Evolutionary conservation across 2,329 filamentous ascomycete species (phyloP), one percentile per base, ranked within the genome.

Genomic region (Pseudogymnoascus sp.): DNA sequence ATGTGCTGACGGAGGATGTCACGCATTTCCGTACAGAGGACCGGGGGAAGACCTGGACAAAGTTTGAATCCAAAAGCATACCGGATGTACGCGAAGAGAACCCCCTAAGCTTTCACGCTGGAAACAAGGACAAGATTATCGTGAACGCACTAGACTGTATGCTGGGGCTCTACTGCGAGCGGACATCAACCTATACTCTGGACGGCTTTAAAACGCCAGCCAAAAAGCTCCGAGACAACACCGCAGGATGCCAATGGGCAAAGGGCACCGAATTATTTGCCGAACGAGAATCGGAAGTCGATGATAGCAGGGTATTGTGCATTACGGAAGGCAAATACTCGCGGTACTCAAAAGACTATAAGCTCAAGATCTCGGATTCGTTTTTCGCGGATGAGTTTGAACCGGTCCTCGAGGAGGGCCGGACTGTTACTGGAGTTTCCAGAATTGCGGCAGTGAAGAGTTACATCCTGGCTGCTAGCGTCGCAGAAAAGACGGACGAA

Each of bases 181-280:
- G 88, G 70, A 75, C 82, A 63, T 66, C 83, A 61, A 79, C 80
- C 71, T 97, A 96, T 73, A 97, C 94, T 2, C 86, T 82, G 12
- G 88, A 97, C 74, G 91, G 91, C 66, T 99, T 99, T 78, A 81
- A 88, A 66, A 83, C 82, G 4, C 75, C 81, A 44, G 82, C 85
- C 60, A 82, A 89, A 67, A 75, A 80, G 5, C 80, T 97, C 63
- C 83, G 88, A 60, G 79, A 83, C 42, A 83, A 86, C 67, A 90
- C 90, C 2, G 80, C 84, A 58, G 87, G 89, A 65, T 99, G 94
- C 74, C 85, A 88, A 73, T 99, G 93, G 91, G 93, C 94, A 60
- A 91, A 91, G 71, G 84, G 85, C 12, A 86, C 89, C 10, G 81
- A 84, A 4, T 75, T 86, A 42, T 97, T 99, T 73, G 84, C 84